Evolutionary conservation across 2,329 filamentous ascomycete species (phyloP), one percentile per base, ranked within the genome.

Genomic region (Pseudofabraea citricarpa): DNA sequence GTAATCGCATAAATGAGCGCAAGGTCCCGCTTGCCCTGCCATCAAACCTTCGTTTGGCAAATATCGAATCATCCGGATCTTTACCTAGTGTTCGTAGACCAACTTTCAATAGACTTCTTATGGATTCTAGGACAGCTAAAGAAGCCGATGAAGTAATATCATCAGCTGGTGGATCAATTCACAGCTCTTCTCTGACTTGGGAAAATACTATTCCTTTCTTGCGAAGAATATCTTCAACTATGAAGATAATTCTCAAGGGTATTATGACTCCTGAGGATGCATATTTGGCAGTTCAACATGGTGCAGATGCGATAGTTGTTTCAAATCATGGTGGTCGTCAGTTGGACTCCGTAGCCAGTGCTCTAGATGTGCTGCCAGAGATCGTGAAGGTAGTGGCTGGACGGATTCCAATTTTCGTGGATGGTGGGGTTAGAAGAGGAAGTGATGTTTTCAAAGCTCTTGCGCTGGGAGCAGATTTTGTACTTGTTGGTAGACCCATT

Each of bases 181-280:
- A 38, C 7, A 24, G 23, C 5, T 75, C 83, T 3, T 86, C 90
- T 50, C 67, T 95, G 47, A 94, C 86, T 0, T 95, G 90, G 90
- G 75, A 81, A 58, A 77, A 76, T 38, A 87, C 84, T 18, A 69
- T 85, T 2, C 65, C 69, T 4, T 86, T 81, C 79, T 56, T 85
- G 18, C 77, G 79, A 67, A 70, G 69, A 59, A 62, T n/a, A n/a
- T n/a, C 69, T 44, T 70, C 75, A 36, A 69, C 62, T 2, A 69
- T 76, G 10, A 63, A 78, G 59, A 44, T 85, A 68, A 64, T 79
- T 52, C 32, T 87, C 23, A 87, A 87, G 61, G 82, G 82, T 0
- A 75, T 87, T 15, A 81, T 86, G 64, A 75, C 73, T 18, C 74
- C 77, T 0, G 65, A 68, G 18, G 83, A 87, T 57, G 82, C 82